These are phyloP conservation scores for Phytophthora pini DNA, from an alignment of 352 stramenopile genomes.

Conservation along the genomic window DNA sequence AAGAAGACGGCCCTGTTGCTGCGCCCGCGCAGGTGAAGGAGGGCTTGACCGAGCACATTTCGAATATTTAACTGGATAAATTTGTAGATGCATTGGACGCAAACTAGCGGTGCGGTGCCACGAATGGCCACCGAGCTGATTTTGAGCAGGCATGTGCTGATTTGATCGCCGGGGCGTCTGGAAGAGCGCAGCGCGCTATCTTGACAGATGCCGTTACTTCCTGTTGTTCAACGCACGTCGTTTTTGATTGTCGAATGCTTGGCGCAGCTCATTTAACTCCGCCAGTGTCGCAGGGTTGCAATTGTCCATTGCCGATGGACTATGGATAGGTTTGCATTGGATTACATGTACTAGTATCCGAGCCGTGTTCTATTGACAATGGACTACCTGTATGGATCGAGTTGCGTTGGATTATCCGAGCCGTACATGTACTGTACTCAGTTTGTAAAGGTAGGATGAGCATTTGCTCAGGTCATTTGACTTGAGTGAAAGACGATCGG, in stretches of 20 bases:
- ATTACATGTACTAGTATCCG: not conserved
- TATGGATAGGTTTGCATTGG: not conserved
- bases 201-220: constrained; percentile 19
- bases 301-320: not conserved
- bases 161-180: constrained; percentile 8
- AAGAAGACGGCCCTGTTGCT: not conserved
- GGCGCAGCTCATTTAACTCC: constrained; percentile 10
- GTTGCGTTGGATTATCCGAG: too few relatives aligned
- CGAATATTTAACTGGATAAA: constrained; percentile 35
- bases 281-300: not conserved
- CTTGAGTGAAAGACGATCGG: constrained; percentile 1
- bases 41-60: constrained; percentile 21
- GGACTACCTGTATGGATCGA: too few relatives aligned
- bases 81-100: constrained; percentile 18
- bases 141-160: constrained; percentile 9
- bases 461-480: not conserved
- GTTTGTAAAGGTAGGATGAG: not conserved
- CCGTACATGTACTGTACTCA: too few relatives aligned
- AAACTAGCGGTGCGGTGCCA: constrained; percentile 10
- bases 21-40: constrained; percentile 1
- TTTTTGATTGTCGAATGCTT: constrained; percentile 20
- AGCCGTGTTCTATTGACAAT: not conserved
- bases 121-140: constrained; percentile 1
- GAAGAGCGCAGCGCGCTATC: constrained; percentile 9
- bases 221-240: not conserved